Percentiles rank a stretch among this genome's conserved stretches.
These are phyloP conservation scores for Ceratobasidium sp. DNA, from an alignment of 1,284 basidiomycete species.

Conservation along the genomic window DNA sequence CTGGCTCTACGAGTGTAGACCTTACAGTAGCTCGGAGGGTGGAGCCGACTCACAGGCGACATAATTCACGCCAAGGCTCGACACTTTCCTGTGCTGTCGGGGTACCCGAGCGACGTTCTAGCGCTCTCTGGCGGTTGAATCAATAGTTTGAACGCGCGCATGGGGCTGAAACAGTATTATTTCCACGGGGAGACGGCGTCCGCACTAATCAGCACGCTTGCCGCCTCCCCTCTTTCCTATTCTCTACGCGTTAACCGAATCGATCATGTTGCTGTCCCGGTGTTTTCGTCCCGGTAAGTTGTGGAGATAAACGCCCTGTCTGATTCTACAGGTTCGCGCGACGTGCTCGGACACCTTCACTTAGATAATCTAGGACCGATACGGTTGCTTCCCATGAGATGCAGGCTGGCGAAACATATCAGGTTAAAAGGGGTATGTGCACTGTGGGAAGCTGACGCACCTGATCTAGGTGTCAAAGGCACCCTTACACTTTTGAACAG, in stretches of 20 bases:
- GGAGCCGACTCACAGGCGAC: slow-evolving; percentile 7
- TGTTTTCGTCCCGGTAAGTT: slow-evolving; percentile 16
- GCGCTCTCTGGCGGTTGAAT: slow-evolving; percentile 17
- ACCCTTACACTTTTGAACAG: too few species aligned
- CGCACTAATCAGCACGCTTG: slow-evolving; percentile 30
- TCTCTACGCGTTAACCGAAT: slow-evolving; percentile 11
- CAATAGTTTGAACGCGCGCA: not conserved
- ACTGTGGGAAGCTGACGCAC: too few species aligned
- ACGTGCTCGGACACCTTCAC: slow-evolving; percentile 84
- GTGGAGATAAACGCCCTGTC: slow-evolving; percentile 16
- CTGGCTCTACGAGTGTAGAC: slow-evolving; percentile 27
- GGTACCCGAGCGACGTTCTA: slow-evolving; percentile 1
- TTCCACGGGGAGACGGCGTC: slow-evolving; percentile 61
- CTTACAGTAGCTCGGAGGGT: not conserved
- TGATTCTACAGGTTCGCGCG: slow-evolving; percentile 59
- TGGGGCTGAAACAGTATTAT: slow-evolving; percentile 54
- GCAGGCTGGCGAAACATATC: slow-evolving; percentile 72
- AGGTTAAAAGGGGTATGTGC: too few species aligned
- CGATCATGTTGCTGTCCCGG: slow-evolving; percentile 36
- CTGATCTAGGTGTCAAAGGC: too few species aligned
- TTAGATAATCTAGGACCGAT: slow-evolving; percentile 81
- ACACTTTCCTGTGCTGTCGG: not conserved
- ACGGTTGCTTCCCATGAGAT: slow-evolving; percentile 91
- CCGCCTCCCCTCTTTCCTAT: not conserved
- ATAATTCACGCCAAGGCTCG: not conserved